A percentile compares a stretch with the other conserved stretches of the same genome.
These are phyloP conservation scores for Pichia eremophila DNA, from an alignment of 805 yeast genomes.

Conservation along the genomic window DNA sequence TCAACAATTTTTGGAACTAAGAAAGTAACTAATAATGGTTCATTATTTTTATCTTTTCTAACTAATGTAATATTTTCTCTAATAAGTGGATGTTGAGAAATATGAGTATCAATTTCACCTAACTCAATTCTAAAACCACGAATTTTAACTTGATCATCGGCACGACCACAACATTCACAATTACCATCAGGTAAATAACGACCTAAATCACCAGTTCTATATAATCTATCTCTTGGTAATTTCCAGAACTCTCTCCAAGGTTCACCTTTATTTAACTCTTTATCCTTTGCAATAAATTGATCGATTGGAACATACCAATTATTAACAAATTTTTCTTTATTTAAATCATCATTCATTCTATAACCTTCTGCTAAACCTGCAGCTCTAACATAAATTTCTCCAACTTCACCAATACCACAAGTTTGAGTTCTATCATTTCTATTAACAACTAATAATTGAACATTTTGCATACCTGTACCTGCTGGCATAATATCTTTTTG, in stretches of 20 bases:
- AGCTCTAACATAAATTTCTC: slow-evolving; percentile 97
- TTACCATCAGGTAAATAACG: slow-evolving; percentile 95
- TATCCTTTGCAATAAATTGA: slow-evolving; percentile 54
- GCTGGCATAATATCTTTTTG: slow-evolving; percentile 98
- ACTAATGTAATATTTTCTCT: slow-evolving; percentile 92
- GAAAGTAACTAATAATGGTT: slow-evolving; percentile 83
- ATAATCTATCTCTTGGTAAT: slow-evolving; percentile 92
- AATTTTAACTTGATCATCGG: slow-evolving; percentile 97
- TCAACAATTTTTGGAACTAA: slow-evolving; percentile 64
- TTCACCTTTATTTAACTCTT: slow-evolving; percentile 34
- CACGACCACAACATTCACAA: slow-evolving; percentile 97
- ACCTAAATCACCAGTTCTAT: slow-evolving; percentile 96
- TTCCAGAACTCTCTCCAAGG: slow-evolving; percentile 76
- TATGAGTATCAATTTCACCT: slow-evolving; percentile 96
- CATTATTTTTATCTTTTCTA: slow-evolving; percentile 84
- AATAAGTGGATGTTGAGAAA: slow-evolving; percentile 86
- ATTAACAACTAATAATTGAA: slow-evolving; percentile 88
- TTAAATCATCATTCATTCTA: slow-evolving; percentile 82
- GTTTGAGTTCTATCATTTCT: slow-evolving; percentile 79
- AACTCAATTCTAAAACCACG: slow-evolving; percentile 97
- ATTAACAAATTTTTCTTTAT: slow-evolving; percentile 75
- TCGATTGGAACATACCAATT: slow-evolving; percentile 80
- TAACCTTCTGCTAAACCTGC: slow-evolving; percentile 97
- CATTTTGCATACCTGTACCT: slow-evolving; percentile 95
- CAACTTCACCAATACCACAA: slow-evolving; percentile 98